phyloP scores from a whole-genome alignment of 1,139 yeast genomes.

The Debaryomyces subglobosus region DNA sequence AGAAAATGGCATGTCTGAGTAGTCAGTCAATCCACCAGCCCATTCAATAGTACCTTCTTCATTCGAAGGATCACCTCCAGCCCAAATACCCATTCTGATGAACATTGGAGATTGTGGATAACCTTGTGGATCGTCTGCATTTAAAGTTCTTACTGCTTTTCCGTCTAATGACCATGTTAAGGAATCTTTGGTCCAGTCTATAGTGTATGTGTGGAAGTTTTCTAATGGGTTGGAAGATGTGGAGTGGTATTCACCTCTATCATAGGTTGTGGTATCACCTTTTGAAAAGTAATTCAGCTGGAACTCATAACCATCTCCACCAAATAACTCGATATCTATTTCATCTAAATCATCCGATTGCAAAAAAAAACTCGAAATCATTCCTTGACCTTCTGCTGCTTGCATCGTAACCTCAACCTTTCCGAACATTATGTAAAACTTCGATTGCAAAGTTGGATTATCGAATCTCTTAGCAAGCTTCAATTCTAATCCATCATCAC shows the following conservation, averaged over 20 bases:
- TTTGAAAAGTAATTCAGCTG: slow-evolving; percentile 84
- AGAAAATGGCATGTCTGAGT: slow-evolving; percentile 63
- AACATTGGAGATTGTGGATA: slow-evolving; percentile 83
- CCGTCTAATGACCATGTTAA: slow-evolving; percentile 70
- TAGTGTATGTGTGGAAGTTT: slow-evolving; percentile 70
- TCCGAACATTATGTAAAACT: slow-evolving; percentile 86
- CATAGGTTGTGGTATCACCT: slow-evolving; percentile 76
- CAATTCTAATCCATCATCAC: slow-evolving; percentile 56
- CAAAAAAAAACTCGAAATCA: slow-evolving; percentile 76
- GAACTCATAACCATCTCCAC: slow-evolving; percentile 70
- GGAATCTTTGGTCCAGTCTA: slow-evolving; percentile 75
- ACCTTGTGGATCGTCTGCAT: slow-evolving; percentile 57
- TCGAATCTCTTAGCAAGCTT: slow-evolving; percentile 64
- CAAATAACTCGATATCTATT: slow-evolving; percentile 83
- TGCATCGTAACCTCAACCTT: slow-evolving; percentile 70
- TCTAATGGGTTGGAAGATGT: slow-evolving; percentile 51
- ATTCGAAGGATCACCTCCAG: slow-evolving; percentile 76
- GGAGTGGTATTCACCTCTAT: slow-evolving; percentile 73
- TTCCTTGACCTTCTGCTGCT: slow-evolving; percentile 76
- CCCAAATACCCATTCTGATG: slow-evolving; percentile 72
- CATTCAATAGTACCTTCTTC: slow-evolving; percentile 74
- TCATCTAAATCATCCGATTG: slow-evolving; percentile 89
- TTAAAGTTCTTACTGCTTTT: slow-evolving; percentile 55
- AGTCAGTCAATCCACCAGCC: slow-evolving; percentile 85
- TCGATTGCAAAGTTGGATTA: slow-evolving; percentile 74